phyloP scores from a whole-genome alignment of 2,329 filamentous ascomycete genomes.

The Fusarium anguioides region DNA sequence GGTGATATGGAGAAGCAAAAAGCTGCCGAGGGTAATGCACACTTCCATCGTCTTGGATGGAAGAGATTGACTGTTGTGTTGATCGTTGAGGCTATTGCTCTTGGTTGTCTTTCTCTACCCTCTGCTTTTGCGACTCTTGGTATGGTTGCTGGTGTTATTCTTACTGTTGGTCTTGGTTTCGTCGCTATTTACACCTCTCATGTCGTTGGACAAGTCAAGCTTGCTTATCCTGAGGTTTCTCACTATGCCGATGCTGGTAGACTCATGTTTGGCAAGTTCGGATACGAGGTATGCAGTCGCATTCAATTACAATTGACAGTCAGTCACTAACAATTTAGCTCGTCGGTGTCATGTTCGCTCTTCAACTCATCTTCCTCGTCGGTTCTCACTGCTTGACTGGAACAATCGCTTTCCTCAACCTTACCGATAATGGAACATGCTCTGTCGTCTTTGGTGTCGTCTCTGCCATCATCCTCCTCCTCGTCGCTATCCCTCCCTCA shows the following conservation, averaged over 20 bases:
- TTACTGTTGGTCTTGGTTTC: slow-evolving; percentile 56
- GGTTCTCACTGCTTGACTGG: slow-evolving; percentile 79
- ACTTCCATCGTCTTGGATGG: slow-evolving; percentile 66
- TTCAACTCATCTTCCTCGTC: slow-evolving; percentile 76
- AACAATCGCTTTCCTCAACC: slow-evolving; percentile 73
- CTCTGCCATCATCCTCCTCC: slow-evolving; percentile 58
- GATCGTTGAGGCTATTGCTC: slow-evolving; percentile 67
- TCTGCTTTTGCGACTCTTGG: slow-evolving; percentile 64
- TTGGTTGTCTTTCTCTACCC: slow-evolving; percentile 64
- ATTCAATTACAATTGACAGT: background rate
- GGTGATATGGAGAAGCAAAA: slow-evolving; percentile 60
- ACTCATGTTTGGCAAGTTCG: slow-evolving; percentile 68
- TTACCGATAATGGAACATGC: slow-evolving; percentile 66
- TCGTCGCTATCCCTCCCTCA: slow-evolving; percentile 60
- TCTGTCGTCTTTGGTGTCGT: slow-evolving; percentile 59
- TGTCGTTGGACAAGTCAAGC: slow-evolving; percentile 60
- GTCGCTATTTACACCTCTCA: slow-evolving; percentile 61
- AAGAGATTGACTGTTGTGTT: slow-evolving; percentile 66
- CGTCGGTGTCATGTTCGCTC: slow-evolving; percentile 68
- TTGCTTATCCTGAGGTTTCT: slow-evolving; percentile 66
- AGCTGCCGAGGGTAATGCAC: slow-evolving; percentile 56
- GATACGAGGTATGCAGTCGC: slow-evolving; percentile 58
- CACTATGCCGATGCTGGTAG: slow-evolving; percentile 76
- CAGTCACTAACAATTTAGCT: slow-evolving; percentile 46
- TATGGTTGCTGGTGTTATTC: slow-evolving; percentile 62